phyloP scores from a whole-genome alignment of 2,329 filamentous ascomycete genomes.

The Botrytis fabae region DNA sequence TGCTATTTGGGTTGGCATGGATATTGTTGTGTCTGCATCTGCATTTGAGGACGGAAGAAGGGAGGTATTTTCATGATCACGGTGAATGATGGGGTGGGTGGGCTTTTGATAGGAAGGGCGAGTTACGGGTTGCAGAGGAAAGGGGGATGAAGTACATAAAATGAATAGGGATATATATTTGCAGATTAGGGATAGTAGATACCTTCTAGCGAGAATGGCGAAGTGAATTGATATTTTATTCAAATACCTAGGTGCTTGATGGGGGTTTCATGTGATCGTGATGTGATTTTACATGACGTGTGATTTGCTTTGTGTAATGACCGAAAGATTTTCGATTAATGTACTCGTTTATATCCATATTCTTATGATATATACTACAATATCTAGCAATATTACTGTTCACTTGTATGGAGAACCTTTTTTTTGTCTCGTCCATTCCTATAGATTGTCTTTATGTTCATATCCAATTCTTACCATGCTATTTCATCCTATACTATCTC shows the following conservation, averaged over 20 bases:
- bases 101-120: background rate
- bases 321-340: too few relatives aligned
- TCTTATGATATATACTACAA: background rate
- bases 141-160: background rate
- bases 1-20: background rate
- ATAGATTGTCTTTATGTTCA: background rate
- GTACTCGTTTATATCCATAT: background rate
- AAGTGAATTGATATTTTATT: background rate
- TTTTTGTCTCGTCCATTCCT: rapidly evolving
- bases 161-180: background rate
- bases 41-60: background rate
- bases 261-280: background rate
- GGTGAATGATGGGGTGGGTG: background rate
- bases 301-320: background rate
- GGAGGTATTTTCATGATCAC: background rate
- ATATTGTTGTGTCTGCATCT: slow-evolving; percentile 6
- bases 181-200: background rate
- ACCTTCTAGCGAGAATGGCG: background rate
- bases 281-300: background rate
- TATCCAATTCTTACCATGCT: too few relatives aligned
- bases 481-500: too few relatives aligned
- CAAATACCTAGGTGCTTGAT: background rate
- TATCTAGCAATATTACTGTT: background rate
- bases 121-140: too few relatives aligned
- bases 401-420: background rate